A percentile compares a stretch with the other conserved stretches of the same genome.
Evolutionary conservation across 2,329 filamentous ascomycete genomes (phyloP).

Genomic region (Ophiostoma novo-ulmi): DNA sequence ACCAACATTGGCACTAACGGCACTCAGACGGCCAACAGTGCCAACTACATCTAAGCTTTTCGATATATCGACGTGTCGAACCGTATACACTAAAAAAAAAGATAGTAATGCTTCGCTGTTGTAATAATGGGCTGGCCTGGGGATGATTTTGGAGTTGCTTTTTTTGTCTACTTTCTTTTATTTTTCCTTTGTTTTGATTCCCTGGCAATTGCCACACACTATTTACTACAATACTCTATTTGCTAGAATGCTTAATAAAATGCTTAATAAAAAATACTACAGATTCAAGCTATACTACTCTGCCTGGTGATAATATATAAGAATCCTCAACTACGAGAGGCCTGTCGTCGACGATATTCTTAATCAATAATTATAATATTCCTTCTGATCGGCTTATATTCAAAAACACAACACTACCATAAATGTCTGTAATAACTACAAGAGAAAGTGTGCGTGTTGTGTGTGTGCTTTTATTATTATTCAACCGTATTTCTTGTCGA

Average conservation of each 20-base stretch:
- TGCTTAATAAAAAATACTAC: too few species aligned
- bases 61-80: background rate
- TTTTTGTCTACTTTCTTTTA: background rate
- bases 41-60: background rate
- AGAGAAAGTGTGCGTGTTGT: too few species aligned
- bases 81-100: background rate
- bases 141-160: background rate
- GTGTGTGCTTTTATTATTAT: too few species aligned
- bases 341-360: too few species aligned
- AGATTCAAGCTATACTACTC: too few species aligned
- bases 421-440: too few species aligned
- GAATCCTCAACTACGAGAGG: too few species aligned
- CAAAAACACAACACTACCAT: too few species aligned
- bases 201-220: background rate
- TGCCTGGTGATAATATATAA: too few species aligned
- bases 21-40: background rate
- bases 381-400: too few species aligned
- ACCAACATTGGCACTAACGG: background rate
- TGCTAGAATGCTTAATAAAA: too few species aligned
- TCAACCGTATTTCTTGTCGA: background rate
- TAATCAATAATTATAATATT: too few species aligned
- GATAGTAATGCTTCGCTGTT: background rate
- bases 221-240: background rate
- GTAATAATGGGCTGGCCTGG: background rate
- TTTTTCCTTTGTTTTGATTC: constrained; percentile 8